These are phyloP conservation scores for Anacardium occidentale DNA, from an alignment of 345 rosid species.

Conservation along the genomic window DNA sequence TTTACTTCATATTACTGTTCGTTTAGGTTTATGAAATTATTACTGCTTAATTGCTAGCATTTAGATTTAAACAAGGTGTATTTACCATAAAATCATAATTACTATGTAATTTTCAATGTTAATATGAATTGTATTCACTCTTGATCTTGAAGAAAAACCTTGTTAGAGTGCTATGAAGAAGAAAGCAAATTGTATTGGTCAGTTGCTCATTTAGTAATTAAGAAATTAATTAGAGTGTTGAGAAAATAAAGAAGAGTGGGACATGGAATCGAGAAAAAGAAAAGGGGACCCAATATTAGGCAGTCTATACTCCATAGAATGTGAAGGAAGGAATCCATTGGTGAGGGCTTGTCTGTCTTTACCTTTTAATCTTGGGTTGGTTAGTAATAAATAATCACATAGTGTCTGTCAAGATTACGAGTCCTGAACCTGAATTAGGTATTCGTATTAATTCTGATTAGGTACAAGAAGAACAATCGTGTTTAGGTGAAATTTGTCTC, in stretches of 20 bases:
- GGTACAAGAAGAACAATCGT: no score
- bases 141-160: no score
- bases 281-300: neutral
- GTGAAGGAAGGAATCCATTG: constrained; percentile 18
- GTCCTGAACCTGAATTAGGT: no score
- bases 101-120: neutral
- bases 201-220: no score
- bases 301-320: neutral
- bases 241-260: neutral
- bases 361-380: neutral
- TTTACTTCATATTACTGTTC: no score
- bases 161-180: no score
- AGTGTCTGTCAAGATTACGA: no score
- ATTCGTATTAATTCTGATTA: no score
- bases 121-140: no score
- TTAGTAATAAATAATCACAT: no score
- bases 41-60: neutral
- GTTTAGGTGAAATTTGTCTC: no score
- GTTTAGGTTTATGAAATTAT: neutral
- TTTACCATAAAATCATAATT: neutral
- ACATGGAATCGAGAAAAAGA: constrained; percentile 1
- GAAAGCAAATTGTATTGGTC: no score
- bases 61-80: neutral
- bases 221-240: neutral
- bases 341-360: neutral